Conservation (phyloP, 257 asterid genomes). For the Catharanthus roseus region DNA sequence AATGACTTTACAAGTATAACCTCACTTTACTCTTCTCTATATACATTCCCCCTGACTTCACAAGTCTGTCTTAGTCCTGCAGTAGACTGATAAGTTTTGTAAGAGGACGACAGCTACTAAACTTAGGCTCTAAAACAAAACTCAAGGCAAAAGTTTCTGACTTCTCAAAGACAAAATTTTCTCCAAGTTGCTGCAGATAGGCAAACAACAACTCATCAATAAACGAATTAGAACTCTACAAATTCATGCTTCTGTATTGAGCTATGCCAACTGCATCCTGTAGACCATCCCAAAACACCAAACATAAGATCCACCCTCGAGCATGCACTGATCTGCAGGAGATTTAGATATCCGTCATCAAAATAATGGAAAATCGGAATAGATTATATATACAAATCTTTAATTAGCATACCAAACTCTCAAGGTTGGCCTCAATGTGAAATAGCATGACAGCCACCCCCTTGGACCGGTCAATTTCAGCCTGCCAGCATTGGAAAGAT, state of each 20-base stretch:
- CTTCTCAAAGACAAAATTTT: slow-evolving; percentile 46
- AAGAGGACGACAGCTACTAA: slow-evolving; percentile 11
- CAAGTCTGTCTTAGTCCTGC: slow-evolving; percentile 25
- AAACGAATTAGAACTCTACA: slow-evolving; percentile 45
- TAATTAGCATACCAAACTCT: slow-evolving; percentile 55
- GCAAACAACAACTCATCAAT: slow-evolving; percentile 18
- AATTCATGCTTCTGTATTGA: slow-evolving; percentile 40
- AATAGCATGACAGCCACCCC: slow-evolving; percentile 80
- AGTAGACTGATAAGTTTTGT: slow-evolving; percentile 19
- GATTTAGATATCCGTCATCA: slow-evolving; percentile 6
- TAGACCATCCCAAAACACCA: slow-evolving; percentile 89
- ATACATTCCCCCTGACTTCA: slow-evolving; percentile 40
- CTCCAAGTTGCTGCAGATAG: slow-evolving; percentile 33
- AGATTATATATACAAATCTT: not conserved
- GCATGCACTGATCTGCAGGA: slow-evolving; percentile 52
- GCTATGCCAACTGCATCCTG: slow-evolving; percentile 88
- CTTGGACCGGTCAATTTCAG: slow-evolving; percentile 63
- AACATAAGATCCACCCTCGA: slow-evolving; percentile 65
- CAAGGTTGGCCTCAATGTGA: slow-evolving; percentile 69
- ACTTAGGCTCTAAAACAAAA: slow-evolving; percentile 22
- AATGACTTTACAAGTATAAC: slow-evolving; percentile 59
- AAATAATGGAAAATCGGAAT: not conserved
- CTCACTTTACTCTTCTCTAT: slow-evolving; percentile 41
- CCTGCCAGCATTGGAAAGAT: slow-evolving; percentile 37
- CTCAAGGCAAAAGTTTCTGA: slow-evolving; percentile 11